Conservation (phyloP, 1,139 yeast species). For the Geotrichum bryndzae region DNA sequence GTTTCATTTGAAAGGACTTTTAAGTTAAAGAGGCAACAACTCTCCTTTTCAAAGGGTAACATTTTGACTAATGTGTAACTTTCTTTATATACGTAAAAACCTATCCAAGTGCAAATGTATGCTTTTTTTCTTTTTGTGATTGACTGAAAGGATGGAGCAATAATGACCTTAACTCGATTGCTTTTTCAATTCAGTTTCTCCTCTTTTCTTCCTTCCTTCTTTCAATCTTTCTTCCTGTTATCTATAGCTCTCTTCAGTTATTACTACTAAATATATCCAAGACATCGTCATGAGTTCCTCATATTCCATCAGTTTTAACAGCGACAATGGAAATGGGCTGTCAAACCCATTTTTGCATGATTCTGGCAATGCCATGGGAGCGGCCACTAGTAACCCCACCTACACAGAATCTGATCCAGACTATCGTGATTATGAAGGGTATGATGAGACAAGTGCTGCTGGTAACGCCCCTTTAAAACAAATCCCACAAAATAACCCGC, state of each 20-base stretch:
- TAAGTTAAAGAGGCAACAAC: neutral
- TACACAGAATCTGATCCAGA: constrained; percentile 35
- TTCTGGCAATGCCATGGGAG: neutral
- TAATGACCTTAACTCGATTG: neutral
- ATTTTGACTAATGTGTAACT: neutral
- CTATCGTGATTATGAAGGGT: constrained; percentile 24
- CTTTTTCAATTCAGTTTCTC: neutral
- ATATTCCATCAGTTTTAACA: neutral
- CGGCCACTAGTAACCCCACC: constrained; percentile 25
- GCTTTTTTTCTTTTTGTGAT: neutral
- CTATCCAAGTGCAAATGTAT: too few relatives aligned
- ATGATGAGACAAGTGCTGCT: constrained; percentile 3
- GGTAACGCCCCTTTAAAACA: constrained; percentile 5
- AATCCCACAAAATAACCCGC: neutral
- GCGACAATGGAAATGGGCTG: neutral
- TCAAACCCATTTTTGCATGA: neutral
- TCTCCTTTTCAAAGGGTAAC: neutral
- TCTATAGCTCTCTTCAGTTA: neutral
- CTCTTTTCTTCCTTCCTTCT: neutral
- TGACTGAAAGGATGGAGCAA: neutral
- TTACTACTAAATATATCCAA: neutral
- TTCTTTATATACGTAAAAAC: neutral
- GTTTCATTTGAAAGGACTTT: neutral
- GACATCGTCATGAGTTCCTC: neutral
- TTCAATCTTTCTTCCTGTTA: neutral